These are phyloP conservation scores for Globisporangium middletonii DNA, from an alignment of 352 stramenopile genomes.

Conservation along the genomic window DNA sequence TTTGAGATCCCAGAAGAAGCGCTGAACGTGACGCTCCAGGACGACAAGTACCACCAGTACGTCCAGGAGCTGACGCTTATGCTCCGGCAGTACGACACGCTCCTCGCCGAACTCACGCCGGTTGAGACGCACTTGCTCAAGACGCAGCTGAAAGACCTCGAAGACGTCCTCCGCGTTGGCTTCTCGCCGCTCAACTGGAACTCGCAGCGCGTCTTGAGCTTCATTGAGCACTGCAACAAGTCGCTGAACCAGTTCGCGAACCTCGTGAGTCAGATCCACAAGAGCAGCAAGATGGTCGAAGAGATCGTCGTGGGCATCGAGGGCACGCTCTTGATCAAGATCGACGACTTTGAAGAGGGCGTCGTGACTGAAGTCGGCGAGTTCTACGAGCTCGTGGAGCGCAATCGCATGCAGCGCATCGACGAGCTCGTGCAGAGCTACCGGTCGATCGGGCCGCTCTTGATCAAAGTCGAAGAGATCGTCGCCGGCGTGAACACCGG, in stretches of 20 bases:
- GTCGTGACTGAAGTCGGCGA: conserved; percentile 90
- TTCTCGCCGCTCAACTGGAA: conserved; percentile 97
- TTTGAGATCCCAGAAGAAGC: conserved; percentile 94
- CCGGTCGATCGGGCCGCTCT: conserved; percentile 86
- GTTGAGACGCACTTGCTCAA: conserved; percentile 89
- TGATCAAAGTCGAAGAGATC: conserved; percentile 96
- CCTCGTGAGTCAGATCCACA: conserved; percentile 93
- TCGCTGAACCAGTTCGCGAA: conserved; percentile 92
- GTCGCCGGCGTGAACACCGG: conserved; percentile 92
- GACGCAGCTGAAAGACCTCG: conserved; percentile 86
- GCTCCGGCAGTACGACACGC: conserved; percentile 87
- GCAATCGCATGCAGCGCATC: conserved; percentile 87
- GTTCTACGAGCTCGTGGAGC: conserved; percentile 93
- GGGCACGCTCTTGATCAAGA: conserved; percentile 89
- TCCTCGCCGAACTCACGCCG: conserved; percentile 77
- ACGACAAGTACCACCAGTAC: conserved; percentile 95
- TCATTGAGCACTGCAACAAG: conserved; percentile 92
- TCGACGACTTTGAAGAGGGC: conserved; percentile 86
- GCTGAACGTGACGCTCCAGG: conserved; percentile 94
- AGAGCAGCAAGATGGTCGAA: conserved; percentile 93
- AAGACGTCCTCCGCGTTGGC: conserved; percentile 80
- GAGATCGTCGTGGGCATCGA: conserved; percentile 91
- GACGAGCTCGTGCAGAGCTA: conserved; percentile 93
- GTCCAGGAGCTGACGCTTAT: conserved; percentile 90
- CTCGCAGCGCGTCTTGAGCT: conserved; percentile 93